A percentile compares a stretch with the other conserved stretches of the same genome.
phyloP scores from a whole-genome alignment of 2,329 filamentous ascomycete species.

The Diaporthe ilicicola region DNA sequence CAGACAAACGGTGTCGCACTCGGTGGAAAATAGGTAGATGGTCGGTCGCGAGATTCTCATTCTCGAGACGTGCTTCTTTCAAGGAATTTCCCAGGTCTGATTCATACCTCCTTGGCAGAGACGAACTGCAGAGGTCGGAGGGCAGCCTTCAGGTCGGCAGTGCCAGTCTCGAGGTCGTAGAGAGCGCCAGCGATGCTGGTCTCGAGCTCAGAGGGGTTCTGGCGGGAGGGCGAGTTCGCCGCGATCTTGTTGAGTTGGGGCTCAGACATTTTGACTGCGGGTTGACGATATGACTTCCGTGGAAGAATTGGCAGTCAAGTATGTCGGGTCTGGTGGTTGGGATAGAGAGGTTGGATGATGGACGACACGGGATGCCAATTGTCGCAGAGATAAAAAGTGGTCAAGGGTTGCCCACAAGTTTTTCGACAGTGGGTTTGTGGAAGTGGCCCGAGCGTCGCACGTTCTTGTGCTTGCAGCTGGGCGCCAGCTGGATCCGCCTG shows the following conservation, averaged over 20 bases:
- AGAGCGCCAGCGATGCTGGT: slow-evolving; percentile 95
- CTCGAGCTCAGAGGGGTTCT: slow-evolving; percentile 98
- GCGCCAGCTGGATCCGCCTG: slow-evolving; percentile 1
- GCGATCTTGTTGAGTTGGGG: slow-evolving; percentile 97
- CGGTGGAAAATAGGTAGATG: slow-evolving; percentile 57
- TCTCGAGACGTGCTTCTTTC: background rate
- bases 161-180: slow-evolving; percentile 99
- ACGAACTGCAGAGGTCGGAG: slow-evolving; percentile 98
- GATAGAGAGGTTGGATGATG: slow-evolving; percentile 27
- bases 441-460: slow-evolving; percentile 6
- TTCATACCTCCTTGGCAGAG: slow-evolving; percentile 90
- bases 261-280: slow-evolving; percentile 66
- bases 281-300: slow-evolving; percentile 36
- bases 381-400: slow-evolving; percentile 13
- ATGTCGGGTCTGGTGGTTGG: slow-evolving; percentile 32
- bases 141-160: slow-evolving; percentile 94
- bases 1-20: slow-evolving; percentile 36
- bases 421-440: slow-evolving; percentile 29
- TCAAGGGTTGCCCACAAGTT: slow-evolving; percentile 1
- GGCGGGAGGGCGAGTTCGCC: slow-evolving; percentile 93
- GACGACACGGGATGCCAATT: slow-evolving; percentile 1
- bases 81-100: background rate
- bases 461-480: background rate
- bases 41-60: slow-evolving; percentile 36
- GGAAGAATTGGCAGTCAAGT: slow-evolving; percentile 34